phyloP scores from a whole-genome alignment of 2,329 filamentous ascomycete species.

The Cercospora canescens region DNA sequence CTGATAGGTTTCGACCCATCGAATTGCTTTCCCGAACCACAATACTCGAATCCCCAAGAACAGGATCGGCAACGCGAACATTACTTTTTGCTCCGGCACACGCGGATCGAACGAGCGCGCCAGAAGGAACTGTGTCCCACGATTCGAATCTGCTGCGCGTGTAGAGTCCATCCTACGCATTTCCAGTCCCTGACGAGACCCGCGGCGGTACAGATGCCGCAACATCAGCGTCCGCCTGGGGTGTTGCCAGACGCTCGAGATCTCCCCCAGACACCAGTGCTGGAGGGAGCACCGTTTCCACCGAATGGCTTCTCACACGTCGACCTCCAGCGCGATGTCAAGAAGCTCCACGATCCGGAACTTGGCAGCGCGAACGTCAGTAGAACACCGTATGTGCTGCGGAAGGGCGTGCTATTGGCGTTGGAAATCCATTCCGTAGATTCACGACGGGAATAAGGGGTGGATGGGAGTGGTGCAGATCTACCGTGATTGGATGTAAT shows the following conservation, averaged over 20 bases:
- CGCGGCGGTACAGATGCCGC: not conserved
- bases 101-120: not conserved
- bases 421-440: conserved; percentile 26
- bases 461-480: not conserved
- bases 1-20: conserved; percentile 2
- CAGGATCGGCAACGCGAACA: not conserved
- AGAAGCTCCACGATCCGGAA: conserved; percentile 27
- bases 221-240: conserved; percentile 1
- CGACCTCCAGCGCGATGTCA: conserved; percentile 27
- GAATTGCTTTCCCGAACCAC: not conserved
- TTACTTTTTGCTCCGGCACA: conserved; percentile 6
- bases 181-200: conserved; percentile 29
- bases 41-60: not conserved
- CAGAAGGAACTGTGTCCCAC: conserved; percentile 17
- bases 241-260: not conserved
- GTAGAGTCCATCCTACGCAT: conserved; percentile 31
- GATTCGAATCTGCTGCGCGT: conserved; percentile 33
- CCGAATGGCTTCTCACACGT: conserved; percentile 28
- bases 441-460: conserved; percentile 18
- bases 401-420: conserved; percentile 30
- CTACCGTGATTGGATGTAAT: not conserved
- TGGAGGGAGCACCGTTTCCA: conserved; percentile 30
- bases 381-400: conserved; percentile 27
- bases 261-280: conserved; percentile 16
- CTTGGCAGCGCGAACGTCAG: conserved; percentile 30